Evolutionary conservation across 2,329 filamentous ascomycete species (phyloP).

Genomic region (Penicillium concentricum): DNA sequence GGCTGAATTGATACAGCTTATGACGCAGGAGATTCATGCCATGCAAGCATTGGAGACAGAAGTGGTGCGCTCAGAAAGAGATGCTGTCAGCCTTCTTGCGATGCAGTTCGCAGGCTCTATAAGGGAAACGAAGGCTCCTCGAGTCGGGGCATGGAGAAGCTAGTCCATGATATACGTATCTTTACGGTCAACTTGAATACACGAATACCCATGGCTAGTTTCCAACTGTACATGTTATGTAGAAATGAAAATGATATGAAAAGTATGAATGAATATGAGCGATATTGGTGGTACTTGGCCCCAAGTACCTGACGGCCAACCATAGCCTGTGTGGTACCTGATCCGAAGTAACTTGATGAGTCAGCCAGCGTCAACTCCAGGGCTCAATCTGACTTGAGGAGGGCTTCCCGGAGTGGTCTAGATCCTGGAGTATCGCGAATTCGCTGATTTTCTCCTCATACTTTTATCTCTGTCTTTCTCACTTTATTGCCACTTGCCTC

Average conservation of each 20-base stretch:
- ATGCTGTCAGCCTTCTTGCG: conserved; percentile 32
- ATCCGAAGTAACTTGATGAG: background rate
- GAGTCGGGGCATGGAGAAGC: conserved; percentile 30
- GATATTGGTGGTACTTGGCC: background rate
- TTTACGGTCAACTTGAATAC: background rate
- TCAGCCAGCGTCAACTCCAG: background rate
- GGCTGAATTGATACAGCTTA: conserved; percentile 31
- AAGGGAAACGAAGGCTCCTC: conserved; percentile 12
- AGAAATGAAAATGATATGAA: background rate
- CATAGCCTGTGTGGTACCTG: background rate
- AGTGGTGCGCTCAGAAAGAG: conserved; percentile 34
- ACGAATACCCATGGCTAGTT: background rate
- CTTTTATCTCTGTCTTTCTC: background rate
- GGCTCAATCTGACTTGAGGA: background rate
- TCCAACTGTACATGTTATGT: background rate
- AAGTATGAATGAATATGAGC: background rate
- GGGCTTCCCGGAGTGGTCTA: background rate
- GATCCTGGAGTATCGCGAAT: background rate
- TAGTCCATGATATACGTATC: background rate
- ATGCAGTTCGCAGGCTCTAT: conserved; percentile 21
- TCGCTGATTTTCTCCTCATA: background rate
- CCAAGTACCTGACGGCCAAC: background rate
- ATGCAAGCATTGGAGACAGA: conserved; percentile 39
- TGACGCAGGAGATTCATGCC: conserved; percentile 38
- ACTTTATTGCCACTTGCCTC: background rate